Conservation (phyloP, 179 eudicot genomes). For the Monotropa hypopitys region DNA sequence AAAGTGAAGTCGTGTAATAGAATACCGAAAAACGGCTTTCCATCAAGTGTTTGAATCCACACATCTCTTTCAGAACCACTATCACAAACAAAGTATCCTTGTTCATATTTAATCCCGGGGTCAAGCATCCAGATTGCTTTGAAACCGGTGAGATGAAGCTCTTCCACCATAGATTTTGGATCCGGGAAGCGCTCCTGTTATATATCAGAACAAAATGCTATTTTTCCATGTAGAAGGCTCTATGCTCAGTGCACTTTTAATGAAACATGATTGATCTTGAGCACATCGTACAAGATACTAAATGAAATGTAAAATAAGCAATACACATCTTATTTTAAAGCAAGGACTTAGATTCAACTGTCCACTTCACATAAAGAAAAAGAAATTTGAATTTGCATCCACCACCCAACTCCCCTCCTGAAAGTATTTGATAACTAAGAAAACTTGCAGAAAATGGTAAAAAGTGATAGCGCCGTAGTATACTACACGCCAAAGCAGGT, state of each 20-base stretch:
- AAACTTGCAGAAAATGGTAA: background rate
- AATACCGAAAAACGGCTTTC: slow-evolving; percentile 74
- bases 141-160: slow-evolving; percentile 71
- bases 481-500: background rate
- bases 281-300: background rate
- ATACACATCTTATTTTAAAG: background rate
- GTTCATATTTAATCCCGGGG: slow-evolving; percentile 81
- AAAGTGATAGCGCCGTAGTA: background rate
- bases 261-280: background rate
- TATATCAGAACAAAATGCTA: background rate
- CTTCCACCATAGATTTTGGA: slow-evolving; percentile 60
- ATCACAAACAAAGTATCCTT: slow-evolving; percentile 81
- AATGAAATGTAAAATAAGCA: background rate
- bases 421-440: background rate
- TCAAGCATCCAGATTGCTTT: slow-evolving; percentile 99
- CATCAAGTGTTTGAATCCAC: slow-evolving; percentile 74
- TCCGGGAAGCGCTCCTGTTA: slow-evolving; percentile 72
- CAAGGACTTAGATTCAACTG: background rate
- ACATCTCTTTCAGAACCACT: slow-evolving; percentile 64
- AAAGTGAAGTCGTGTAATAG: background rate
- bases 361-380: background rate
- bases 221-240: background rate
- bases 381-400: background rate
- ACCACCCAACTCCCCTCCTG: background rate
- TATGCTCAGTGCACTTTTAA: background rate